Conservation (phyloP, 1,139 yeast species). For the Pneumocystis murina region DNA sequence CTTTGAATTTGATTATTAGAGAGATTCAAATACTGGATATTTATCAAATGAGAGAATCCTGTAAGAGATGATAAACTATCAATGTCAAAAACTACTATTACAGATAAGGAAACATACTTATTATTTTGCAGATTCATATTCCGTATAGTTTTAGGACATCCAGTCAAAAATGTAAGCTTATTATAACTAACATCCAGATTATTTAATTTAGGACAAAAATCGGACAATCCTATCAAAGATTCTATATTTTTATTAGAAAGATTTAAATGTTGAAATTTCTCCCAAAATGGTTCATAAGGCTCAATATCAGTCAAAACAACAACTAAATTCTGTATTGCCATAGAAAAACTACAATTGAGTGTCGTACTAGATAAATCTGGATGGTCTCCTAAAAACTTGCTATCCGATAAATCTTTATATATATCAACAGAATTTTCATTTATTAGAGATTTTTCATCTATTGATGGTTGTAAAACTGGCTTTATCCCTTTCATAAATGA, state of each 20-base stretch:
- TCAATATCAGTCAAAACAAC: slow-evolving; percentile 23
- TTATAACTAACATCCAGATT: slow-evolving; percentile 24
- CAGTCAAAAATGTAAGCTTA: slow-evolving; percentile 24
- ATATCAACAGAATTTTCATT: slow-evolving; percentile 1
- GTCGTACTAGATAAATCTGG: slow-evolving; percentile 1
- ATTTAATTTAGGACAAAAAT: slow-evolving; percentile 25
- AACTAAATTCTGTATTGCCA: slow-evolving; percentile 20
- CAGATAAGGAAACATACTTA: slow-evolving; percentile 2
- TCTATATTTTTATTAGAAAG: slow-evolving; percentile 21
- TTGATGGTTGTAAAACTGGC: background rate
- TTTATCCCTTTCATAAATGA: background rate
- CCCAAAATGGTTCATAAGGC: slow-evolving; percentile 26
- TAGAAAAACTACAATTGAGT: slow-evolving; percentile 11
- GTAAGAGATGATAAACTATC: slow-evolving; percentile 21
- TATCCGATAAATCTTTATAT: background rate
- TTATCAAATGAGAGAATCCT: slow-evolving; percentile 20
- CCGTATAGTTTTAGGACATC: slow-evolving; percentile 23
- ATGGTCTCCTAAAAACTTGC: background rate
- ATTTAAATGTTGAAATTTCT: slow-evolving; percentile 21
- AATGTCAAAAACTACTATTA: background rate
- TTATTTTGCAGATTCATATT: slow-evolving; percentile 22
- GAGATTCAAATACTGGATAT: slow-evolving; percentile 23
- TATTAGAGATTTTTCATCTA: slow-evolving; percentile 1
- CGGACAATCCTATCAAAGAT: slow-evolving; percentile 23
- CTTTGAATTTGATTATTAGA: slow-evolving; percentile 23